A percentile compares a stretch with the other conserved stretches of the same genome.
phyloP scores from a whole-genome alignment of 371 early-diverging fungal species.

The Saksenaea vasiformis region DNA sequence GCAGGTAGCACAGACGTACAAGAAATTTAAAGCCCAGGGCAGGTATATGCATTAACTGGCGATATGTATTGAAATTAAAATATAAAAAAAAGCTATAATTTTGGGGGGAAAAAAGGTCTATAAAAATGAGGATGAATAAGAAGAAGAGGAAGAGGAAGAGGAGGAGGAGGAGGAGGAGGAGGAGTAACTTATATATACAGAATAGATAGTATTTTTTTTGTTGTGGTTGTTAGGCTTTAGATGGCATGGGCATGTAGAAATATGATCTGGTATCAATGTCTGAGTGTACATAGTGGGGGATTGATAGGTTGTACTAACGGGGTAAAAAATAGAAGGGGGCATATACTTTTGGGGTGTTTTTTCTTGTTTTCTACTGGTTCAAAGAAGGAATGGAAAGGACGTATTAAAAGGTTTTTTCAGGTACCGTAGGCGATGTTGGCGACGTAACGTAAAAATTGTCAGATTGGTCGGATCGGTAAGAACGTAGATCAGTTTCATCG shows the following conservation, averaged over 20 bases:
- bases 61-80: background rate
- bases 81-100: background rate
- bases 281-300: background rate
- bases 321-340: background rate
- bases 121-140: background rate
- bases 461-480: conserved; percentile 14
- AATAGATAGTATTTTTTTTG: background rate
- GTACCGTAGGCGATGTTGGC: background rate
- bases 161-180: too few species aligned
- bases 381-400: background rate
- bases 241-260: background rate
- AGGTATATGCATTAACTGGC: background rate
- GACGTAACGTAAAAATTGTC: conserved; percentile 10
- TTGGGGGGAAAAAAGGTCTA: background rate
- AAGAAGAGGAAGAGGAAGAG: background rate
- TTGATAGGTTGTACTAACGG: background rate
- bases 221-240: background rate
- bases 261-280: background rate
- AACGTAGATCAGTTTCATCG: conserved; percentile 14
- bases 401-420: background rate
- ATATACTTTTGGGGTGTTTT: background rate
- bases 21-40: background rate
- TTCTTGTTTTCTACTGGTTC: background rate
- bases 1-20: background rate
- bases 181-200: background rate